Percentiles rank a stretch among this genome's conserved stretches.
These are phyloP conservation scores for Drosera spatulata DNA, from an alignment of 179 eudicot genomes.

Conservation along the genomic window DNA sequence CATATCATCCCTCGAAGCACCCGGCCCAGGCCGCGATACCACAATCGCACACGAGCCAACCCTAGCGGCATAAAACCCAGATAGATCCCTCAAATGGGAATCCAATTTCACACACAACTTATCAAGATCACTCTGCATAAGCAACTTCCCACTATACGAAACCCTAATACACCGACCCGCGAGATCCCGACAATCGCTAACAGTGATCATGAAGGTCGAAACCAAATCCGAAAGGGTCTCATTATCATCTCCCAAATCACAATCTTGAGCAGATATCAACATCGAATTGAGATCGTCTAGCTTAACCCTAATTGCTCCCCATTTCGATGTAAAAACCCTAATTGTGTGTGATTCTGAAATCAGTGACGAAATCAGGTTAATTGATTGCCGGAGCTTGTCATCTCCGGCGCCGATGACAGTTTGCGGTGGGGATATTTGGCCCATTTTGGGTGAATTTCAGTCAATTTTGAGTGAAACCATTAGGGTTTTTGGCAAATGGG, in stretches of 20 bases:
- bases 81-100: constrained; percentile 14
- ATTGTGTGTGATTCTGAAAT: constrained; percentile 44
- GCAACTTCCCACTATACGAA: constrained; percentile 57
- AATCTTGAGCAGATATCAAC: constrained; percentile 27
- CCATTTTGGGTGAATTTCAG: too few relatives aligned
- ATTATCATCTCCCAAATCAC: constrained; percentile 12
- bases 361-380: constrained; percentile 27
- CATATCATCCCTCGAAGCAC: constrained; percentile 50
- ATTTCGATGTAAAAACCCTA: constrained; percentile 47
- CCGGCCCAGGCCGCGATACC: constrained; percentile 36
- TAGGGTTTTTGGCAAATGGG: too few relatives aligned
- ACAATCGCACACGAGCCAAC: constrained; percentile 45
- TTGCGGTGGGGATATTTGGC: too few relatives aligned
- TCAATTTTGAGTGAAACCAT: too few relatives aligned
- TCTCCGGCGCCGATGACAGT: constrained; percentile 13
- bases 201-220: constrained; percentile 15
- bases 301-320: constrained; percentile 54
- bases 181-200: constrained; percentile 28
- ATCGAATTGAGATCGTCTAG: constrained; percentile 52
- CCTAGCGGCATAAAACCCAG: constrained; percentile 32
- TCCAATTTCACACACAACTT: constrained; percentile 33
- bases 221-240: constrained; percentile 21
- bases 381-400: constrained; percentile 28
- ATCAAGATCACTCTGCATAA: constrained; percentile 93
- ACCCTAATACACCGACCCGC: constrained; percentile 36